Evolutionary conservation across 192 early-diverging fungal species (phyloP).

Genomic region (Coemansia erecta): DNA sequence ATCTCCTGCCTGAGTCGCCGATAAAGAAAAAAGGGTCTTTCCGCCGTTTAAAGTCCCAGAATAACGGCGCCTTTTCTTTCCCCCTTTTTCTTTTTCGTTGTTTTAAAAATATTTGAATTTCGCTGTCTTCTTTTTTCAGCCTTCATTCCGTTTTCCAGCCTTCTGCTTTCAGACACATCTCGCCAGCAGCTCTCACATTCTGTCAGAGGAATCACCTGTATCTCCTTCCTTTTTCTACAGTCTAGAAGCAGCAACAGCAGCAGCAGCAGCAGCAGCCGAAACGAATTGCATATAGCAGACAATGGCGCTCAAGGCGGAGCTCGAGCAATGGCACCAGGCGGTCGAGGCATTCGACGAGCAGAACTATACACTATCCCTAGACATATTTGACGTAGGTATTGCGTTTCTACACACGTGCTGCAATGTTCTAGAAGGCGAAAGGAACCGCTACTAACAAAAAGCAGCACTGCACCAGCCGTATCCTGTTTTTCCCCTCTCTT

Average conservation of each 20-base stretch:
- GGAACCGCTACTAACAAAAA: not conserved
- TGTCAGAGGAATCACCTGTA: not conserved
- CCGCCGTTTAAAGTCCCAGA: constrained; percentile 9
- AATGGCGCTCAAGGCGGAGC: constrained; percentile 60
- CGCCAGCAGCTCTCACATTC: not conserved
- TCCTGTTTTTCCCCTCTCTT: constrained; percentile 9
- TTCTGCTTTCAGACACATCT: not conserved
- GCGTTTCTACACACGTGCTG: not conserved
- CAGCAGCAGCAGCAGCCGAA: not conserved
- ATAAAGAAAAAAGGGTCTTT: constrained; percentile 4
- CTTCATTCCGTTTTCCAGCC: not conserved
- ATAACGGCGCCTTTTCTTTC: not conserved
- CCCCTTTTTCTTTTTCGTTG: constrained; percentile 9
- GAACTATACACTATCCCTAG: constrained; percentile 66
- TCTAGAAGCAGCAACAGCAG: not conserved
- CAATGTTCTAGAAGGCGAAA: not conserved
- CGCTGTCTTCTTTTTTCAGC: constrained; percentile 4
- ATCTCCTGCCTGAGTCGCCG: not conserved
- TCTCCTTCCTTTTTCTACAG: constrained; percentile 5
- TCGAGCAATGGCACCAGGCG: constrained; percentile 81
- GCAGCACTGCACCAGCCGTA: too few relatives aligned
- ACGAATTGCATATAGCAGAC: not conserved
- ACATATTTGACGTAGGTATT: constrained; percentile 65
- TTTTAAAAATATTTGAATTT: constrained; percentile 7
- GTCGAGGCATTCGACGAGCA: constrained; percentile 71